Percentiles rank a stretch among this genome's conserved stretches.
These are phyloP conservation scores for Quercus berberidifolia DNA, from an alignment of 306 rosid genomes.

Conservation along the genomic window DNA sequence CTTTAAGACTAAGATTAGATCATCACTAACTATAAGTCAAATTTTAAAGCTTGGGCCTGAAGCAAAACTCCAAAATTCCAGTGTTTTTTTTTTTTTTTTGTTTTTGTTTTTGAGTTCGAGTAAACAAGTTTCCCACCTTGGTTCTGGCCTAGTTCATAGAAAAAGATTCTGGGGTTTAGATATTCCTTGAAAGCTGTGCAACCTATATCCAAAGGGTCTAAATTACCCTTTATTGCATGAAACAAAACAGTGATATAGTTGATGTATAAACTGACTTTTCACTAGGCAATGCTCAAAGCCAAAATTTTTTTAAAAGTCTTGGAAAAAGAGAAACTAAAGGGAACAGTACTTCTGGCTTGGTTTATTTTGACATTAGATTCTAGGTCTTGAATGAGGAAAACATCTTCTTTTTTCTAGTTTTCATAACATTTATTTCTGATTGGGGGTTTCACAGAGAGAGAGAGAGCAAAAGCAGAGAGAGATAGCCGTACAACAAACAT, in stretches of 20 bases:
- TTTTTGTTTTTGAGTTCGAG: constrained; percentile 11
- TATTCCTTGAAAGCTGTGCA: neutral
- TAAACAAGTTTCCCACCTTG: constrained; percentile 29
- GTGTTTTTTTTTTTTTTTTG: neutral
- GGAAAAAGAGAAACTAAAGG: neutral
- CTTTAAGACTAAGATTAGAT: too few species aligned
- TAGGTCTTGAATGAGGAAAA: constrained; percentile 1
- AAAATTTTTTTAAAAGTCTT: neutral
- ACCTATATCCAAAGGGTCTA: neutral
- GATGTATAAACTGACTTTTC: constrained; percentile 8
- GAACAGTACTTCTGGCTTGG: constrained; percentile 3
- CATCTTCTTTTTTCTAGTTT: constrained; percentile 24
- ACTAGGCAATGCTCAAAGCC: neutral
- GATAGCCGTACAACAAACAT: constrained; percentile 27
- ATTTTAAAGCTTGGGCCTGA: too few species aligned
- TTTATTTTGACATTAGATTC: constrained; percentile 19
- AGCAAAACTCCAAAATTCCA: too few species aligned
- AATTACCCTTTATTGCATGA: neutral
- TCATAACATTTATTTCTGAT: constrained; percentile 27
- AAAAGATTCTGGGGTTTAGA: constrained; percentile 33
- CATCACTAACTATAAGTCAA: too few species aligned
- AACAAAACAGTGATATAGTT: neutral
- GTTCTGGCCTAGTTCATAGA: constrained; percentile 21
- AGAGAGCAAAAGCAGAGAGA: neutral
- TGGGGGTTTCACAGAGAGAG: constrained; percentile 19